A percentile compares a stretch with the other conserved stretches of the same genome.
Evolutionary conservation across 2,329 filamentous ascomycete genomes (phyloP).

Genomic region (Pseudocercospora vitis): DNA sequence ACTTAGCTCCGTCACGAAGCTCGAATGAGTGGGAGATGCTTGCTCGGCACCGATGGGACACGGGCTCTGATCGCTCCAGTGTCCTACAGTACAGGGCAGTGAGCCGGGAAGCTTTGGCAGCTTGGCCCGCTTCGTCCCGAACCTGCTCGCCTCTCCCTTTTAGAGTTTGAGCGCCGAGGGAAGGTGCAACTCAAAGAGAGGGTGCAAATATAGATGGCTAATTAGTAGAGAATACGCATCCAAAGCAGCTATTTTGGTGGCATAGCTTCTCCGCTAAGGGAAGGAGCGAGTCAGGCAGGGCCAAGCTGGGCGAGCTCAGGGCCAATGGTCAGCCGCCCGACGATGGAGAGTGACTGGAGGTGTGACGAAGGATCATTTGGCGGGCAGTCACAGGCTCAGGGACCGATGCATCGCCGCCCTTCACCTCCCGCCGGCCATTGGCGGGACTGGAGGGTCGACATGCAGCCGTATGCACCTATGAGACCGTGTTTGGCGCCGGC

Average conservation of each 20-base stretch:
- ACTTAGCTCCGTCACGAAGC: constrained; percentile 24
- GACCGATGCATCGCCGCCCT: constrained; percentile 11
- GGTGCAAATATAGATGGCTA: constrained; percentile 21
- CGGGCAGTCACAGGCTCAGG: constrained; percentile 19
- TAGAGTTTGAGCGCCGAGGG: constrained; percentile 19
- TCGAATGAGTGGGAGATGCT: neutral
- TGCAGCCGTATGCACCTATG: constrained; percentile 21
- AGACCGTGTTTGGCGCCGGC: constrained; percentile 31
- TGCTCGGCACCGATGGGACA: constrained; percentile 6
- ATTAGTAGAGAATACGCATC: constrained; percentile 14
- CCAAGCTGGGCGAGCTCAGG: constrained; percentile 10
- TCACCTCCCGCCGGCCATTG: constrained; percentile 19
- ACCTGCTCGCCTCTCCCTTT: constrained; percentile 19
- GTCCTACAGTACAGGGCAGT: no score
- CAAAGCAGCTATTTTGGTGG: constrained; percentile 17
- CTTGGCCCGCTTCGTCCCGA: constrained; percentile 24
- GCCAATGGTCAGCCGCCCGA: constrained; percentile 22
- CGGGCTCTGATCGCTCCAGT: neutral
- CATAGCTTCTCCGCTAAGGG: constrained; percentile 6
- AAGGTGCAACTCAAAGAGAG: neutral
- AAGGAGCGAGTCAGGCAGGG: constrained; percentile 12
- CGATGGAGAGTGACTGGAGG: constrained; percentile 7
- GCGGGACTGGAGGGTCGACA: constrained; percentile 12
- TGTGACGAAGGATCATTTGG: constrained; percentile 26
- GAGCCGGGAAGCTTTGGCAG: constrained; percentile 14